A percentile compares a stretch with the other conserved stretches of the same genome.
Evolutionary conservation across 2,329 filamentous ascomycete genomes (phyloP).

Genomic region (Aspergillus ibericus): DNA sequence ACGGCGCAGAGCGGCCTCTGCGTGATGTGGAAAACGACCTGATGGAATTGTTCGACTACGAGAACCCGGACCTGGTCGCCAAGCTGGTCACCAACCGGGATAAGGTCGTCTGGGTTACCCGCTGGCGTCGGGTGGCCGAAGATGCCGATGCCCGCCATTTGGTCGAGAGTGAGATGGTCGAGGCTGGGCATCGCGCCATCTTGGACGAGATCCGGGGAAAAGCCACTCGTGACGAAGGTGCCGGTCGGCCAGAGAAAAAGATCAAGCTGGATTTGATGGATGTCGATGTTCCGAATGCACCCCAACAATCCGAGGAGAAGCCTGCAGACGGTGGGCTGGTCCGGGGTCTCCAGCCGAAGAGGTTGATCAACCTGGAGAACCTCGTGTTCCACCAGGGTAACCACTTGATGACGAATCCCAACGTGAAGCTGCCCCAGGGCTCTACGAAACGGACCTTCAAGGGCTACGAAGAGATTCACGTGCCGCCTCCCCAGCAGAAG

Average conservation of each 20-base stretch:
- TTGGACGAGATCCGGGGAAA: constrained; percentile 84
- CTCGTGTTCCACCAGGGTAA: constrained; percentile 97
- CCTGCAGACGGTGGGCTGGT: constrained; percentile 67
- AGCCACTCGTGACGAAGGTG: constrained; percentile 54
- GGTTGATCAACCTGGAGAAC: constrained; percentile 90
- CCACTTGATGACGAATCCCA: constrained; percentile 98
- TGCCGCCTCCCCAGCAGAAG: constrained; percentile 86
- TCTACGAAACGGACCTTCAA: constrained; percentile 96
- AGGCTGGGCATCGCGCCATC: constrained; percentile 81
- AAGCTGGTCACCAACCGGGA: constrained; percentile 89
- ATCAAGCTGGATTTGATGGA: constrained; percentile 87
- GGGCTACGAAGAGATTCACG: constrained; percentile 97
- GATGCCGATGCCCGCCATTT: constrained; percentile 69
- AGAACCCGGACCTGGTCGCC: constrained; percentile 88
- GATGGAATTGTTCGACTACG: constrained; percentile 97
- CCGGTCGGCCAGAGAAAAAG: constrained; percentile 68
- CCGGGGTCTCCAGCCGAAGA: constrained; percentile 81
- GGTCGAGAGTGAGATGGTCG: constrained; percentile 87
- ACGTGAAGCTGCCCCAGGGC: constrained; percentile 87
- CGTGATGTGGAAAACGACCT: constrained; percentile 97
- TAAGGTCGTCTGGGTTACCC: constrained; percentile 93
- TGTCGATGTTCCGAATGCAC: constrained; percentile 69
- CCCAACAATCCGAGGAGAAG: constrained; percentile 54
- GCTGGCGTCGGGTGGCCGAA: constrained; percentile 78
- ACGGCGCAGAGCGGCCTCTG: constrained; percentile 78